Base-by-base conservation (phyloP, 345 rosid species). In the Raphanus sativus region DNA sequence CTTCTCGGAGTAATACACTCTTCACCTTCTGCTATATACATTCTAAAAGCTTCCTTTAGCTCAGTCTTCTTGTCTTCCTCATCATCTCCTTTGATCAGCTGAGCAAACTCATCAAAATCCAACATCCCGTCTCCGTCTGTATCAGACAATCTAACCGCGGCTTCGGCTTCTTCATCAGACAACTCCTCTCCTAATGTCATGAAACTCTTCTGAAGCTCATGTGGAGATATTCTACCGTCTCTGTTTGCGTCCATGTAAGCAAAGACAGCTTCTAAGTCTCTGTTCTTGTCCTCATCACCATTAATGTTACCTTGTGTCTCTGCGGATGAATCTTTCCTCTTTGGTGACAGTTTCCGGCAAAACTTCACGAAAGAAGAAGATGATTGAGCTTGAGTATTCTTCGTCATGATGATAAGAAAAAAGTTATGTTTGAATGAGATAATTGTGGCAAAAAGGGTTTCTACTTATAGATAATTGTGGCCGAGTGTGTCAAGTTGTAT, bases 1-100 rank as follows among this genome's bases (percentile, higher is more conserved):
- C 97, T 87, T 30, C 73, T 65, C 0, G 94, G 86, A 3, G 91
- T 86, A 6, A 91, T 91, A 79, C 78, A 83, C 2, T 86, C 88
- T 30, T 81, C 80, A 11, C 87, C 94, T 25, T 89, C 84, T 33
- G 26, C 60, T 13, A 71, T 90, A 63, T 86, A 89, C 90, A 88
- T 83, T 42, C 52, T 83, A 76, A 91, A 91, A 1, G 92, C 92
- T 67, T 85, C 86, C 67, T 61, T 81, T 2, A 91, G 77, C 60
- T 84, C 83, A 6, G n/a, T 60, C 65, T 71, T 80, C 81, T 73
- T 80, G 61, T 85, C 89, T 67, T 87, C 89, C 62, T 84, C 83
- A 50, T 75, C 66, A 42, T 69, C 54, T 2, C 81, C 80, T 59
- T 84, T 85, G 75, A 89, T 83, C 8, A 87, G 65, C 65, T 72